phyloP scores from a whole-genome alignment of 2,329 filamentous ascomycete genomes.

The Xylogone sp. region DNA sequence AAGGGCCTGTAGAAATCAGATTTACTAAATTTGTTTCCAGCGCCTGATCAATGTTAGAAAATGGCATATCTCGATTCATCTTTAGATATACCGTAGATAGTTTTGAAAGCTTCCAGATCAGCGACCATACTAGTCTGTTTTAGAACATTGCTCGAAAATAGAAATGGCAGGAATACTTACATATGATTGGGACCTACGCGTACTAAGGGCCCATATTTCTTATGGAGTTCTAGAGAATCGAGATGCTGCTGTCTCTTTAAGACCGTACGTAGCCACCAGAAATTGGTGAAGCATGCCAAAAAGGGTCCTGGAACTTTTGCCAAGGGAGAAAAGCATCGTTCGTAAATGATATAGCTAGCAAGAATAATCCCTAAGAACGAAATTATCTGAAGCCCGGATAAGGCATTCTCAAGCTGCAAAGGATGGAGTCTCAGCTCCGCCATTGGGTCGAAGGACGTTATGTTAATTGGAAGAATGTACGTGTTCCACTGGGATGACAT shows the following conservation, averaged over 20 bases:
- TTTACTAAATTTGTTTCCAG: neutral
- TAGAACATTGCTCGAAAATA: neutral
- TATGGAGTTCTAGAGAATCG: constrained; percentile 24
- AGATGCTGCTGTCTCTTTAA: constrained; percentile 29
- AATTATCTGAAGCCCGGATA: neutral
- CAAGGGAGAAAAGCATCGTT: neutral
- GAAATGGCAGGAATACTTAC: constrained; percentile 26
- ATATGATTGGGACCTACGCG: constrained; percentile 31
- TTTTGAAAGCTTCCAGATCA: neutral
- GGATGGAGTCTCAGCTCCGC: neutral
- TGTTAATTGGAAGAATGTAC: neutral
- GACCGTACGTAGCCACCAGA: constrained; percentile 17
- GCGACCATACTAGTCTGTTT: neutral
- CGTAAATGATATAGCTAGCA: neutral
- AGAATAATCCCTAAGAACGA: neutral
- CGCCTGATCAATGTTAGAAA: neutral
- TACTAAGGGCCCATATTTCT: constrained; percentile 25
- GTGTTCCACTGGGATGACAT: neutral
- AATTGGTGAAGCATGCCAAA: constrained; percentile 13
- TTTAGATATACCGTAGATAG: neutral
- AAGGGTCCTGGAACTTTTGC: constrained; percentile 14
- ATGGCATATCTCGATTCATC: neutral
- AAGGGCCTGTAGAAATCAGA: neutral
- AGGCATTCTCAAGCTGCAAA: neutral
- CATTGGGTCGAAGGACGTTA: neutral